Evolutionary conservation across 305 asterid genomes (phyloP).

Genomic region (Striga hermonthica): DNA sequence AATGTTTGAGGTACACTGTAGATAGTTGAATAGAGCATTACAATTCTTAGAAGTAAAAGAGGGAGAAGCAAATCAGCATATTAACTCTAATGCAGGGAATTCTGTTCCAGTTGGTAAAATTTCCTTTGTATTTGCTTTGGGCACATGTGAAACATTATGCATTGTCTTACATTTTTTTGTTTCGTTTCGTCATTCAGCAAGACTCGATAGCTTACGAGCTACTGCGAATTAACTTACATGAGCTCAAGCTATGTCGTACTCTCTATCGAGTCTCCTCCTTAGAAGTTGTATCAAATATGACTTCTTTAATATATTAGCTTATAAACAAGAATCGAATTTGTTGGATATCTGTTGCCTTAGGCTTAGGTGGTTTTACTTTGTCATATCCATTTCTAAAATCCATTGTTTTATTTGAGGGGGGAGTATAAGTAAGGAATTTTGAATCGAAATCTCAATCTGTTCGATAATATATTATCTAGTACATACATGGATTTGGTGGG

Average conservation of each 20-base stretch:
- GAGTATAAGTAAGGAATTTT: not conserved
- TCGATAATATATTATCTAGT: not conserved
- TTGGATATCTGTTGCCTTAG: not conserved
- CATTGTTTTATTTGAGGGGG: not conserved
- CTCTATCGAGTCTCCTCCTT: not conserved
- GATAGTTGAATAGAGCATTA: conserved; percentile 8
- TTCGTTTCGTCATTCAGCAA: too few species aligned
- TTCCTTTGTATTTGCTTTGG: too few species aligned
- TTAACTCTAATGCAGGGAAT: not conserved
- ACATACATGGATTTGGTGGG: conserved; percentile 14
- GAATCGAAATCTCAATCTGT: not conserved
- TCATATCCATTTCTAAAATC: not conserved
- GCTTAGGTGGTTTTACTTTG: not conserved
- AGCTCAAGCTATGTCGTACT: not conserved
- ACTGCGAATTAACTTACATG: not conserved
- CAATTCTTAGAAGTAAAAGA: conserved; percentile 2
- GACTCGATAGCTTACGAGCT: too few species aligned
- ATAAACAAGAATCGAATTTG: not conserved
- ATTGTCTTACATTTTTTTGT: too few species aligned
- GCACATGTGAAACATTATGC: too few species aligned
- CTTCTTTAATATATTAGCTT: not conserved
- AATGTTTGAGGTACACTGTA: conserved; percentile 8
- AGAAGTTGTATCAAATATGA: not conserved
- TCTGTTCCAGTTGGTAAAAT: too few species aligned
- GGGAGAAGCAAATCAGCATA: not conserved